These are phyloP conservation scores for Fusarium multiceps DNA, from an alignment of 2,329 filamentous ascomycete genomes.

Conservation along the genomic window DNA sequence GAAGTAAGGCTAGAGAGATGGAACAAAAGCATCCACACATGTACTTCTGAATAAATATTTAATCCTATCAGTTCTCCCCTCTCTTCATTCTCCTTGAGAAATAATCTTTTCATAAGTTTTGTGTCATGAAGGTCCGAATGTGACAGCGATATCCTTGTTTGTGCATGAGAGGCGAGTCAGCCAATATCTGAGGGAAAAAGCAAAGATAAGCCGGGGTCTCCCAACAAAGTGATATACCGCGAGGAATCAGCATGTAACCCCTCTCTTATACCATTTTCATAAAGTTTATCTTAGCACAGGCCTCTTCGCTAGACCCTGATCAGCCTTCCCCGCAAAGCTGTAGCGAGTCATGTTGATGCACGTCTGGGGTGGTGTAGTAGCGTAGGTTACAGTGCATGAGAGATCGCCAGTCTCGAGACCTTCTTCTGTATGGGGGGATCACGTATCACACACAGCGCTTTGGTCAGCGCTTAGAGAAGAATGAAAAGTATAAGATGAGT, in stretches of 20 bases:
- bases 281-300: background rate
- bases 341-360: background rate
- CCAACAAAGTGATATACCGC: background rate
- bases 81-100: background rate
- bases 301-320: background rate
- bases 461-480: background rate
- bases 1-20: constrained; percentile 36
- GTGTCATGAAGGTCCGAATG: background rate
- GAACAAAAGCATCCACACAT: constrained; percentile 31
- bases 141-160: background rate
- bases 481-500: background rate
- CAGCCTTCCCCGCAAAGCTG: background rate
- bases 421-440: background rate
- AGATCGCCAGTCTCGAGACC: background rate
- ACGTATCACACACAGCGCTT: background rate
- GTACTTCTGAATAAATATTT: constrained; percentile 30
- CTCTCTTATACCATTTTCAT: background rate
- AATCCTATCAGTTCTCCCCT: background rate
- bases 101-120: background rate
- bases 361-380: background rate
- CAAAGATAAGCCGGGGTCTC: background rate
- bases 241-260: background rate
- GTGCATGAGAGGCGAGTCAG: background rate
- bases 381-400: background rate
- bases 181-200: background rate